phyloP scores from a whole-genome alignment of 139 green algal species.

The Eudorina sp. region DNA sequence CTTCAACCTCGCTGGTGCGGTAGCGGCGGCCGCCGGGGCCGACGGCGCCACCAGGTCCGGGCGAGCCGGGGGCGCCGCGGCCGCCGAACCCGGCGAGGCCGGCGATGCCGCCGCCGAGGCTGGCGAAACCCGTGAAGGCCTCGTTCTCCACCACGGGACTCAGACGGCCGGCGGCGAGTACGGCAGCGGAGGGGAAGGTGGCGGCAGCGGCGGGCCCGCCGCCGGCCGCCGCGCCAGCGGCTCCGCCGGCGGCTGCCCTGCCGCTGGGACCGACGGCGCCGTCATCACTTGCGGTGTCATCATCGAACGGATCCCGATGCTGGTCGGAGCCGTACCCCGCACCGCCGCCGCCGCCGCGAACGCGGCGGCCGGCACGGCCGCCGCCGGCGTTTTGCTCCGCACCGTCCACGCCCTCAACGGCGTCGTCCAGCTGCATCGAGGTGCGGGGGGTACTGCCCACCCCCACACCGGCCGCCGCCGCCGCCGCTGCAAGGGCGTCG shows the following conservation, averaged over 20 bases:
- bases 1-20: not conserved
- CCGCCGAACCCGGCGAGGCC: not conserved
- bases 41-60: constrained; percentile 10
- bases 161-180: not conserved
- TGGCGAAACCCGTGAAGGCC: too few species aligned
- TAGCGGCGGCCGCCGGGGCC: not conserved
- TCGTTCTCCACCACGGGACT: not conserved
- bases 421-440: too few species aligned
- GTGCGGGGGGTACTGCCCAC: too few species aligned
- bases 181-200: too few species aligned
- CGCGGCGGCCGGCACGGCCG: not conserved
- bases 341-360: not conserved
- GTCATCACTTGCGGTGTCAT: not conserved
- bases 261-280: not conserved
- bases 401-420: not conserved
- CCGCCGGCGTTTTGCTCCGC: not conserved
- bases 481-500: too few species aligned
- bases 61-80: not conserved
- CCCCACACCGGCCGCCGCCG: too few species aligned
- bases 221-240: not conserved
- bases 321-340: not conserved
- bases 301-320: not conserved
- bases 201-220: not conserved
- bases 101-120: not conserved
- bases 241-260: not conserved